phyloP scores from a whole-genome alignment of 1,284 basidiomycete species.

The Heterobasidion parviporum region DNA sequence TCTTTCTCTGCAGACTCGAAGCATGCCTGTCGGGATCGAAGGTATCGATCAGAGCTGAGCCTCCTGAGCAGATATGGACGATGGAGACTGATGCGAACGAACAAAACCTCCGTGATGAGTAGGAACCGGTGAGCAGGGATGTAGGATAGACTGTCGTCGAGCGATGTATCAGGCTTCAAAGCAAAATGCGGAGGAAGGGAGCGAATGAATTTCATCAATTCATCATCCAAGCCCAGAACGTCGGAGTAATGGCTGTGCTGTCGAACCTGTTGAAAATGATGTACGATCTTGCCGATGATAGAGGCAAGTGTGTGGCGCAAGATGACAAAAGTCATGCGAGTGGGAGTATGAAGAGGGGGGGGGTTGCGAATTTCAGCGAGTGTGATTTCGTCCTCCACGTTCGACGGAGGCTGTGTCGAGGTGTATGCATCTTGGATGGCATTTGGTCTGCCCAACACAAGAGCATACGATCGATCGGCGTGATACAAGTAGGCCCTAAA shows the following conservation, averaged over 20 bases:
- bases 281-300: constrained; percentile 88
- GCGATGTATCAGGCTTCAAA: constrained; percentile 70
- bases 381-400: constrained; percentile 67
- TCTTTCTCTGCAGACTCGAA: constrained; percentile 76
- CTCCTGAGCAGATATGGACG: constrained; percentile 72
- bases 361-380: constrained; percentile 33
- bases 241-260: constrained; percentile 81
- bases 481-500: constrained; percentile 85
- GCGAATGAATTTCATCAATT: constrained; percentile 73
- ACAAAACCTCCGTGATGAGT: constrained; percentile 74
- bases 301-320: constrained; percentile 76
- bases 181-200: constrained; percentile 72
- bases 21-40: constrained; percentile 65
- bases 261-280: constrained; percentile 90
- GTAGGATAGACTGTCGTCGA: constrained; percentile 59
- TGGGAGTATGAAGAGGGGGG: constrained; percentile 63
- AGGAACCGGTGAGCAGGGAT: constrained; percentile 72
- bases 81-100: constrained; percentile 72
- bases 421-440: constrained; percentile 85
- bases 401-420: constrained; percentile 76
- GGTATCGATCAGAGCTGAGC: constrained; percentile 66
- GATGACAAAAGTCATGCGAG: constrained; percentile 83
- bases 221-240: constrained; percentile 78
- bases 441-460: constrained; percentile 85
- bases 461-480: constrained; percentile 86